Evolutionary conservation across 73 alveolate species (phyloP), one percentile per base, ranked within the genome.

Genomic region (Symbiodinium natans): DNA sequence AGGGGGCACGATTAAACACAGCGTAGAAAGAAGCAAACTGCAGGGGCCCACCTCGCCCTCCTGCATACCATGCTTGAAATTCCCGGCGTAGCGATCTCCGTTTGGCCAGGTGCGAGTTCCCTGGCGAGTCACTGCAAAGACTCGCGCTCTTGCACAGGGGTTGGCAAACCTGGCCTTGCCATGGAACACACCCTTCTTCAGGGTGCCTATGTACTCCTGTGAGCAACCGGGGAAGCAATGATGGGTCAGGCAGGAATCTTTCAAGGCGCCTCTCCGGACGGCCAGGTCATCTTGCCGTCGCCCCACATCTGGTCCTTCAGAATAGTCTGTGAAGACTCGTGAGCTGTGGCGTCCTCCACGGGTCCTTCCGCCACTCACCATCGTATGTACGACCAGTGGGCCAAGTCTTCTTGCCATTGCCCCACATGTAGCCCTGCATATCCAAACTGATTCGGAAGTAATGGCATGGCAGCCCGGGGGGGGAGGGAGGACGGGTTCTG

Each of bases 371-470:
- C 95, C 95, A 89, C 82, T 89, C 95, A 43, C 95, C 95, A 13
- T 92, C 98, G 42, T 92, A 92, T 80, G 90, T 92, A 1, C 98
- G 74, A 63, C 98, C 98, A 4, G 98, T 92, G 75, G 98, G 98
- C 98, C 98, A 92, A 41, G 98, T 92, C 83, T 92, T 92, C 92
- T 92, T 92, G 39, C 98, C 98, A 40, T n/a, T 74, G 92, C 98
- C 98, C 98, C 98, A 92, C 98, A 92, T 92, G 98, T 92, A 92
- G 92, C 98, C 98, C 97, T 90, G 89, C 80, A 39, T 17, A 68
- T 10, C n/a, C n/a, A n/a, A n/a, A n/a, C n/a, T n/a, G n/a, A n/a
- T 48, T 17, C 63, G 63, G 23, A 48, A 48, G 63, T 17, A 8
- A 8, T 8, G 63, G 8, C 23, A 8, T 48, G 63, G 8, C 63